Conservation (phyloP, 495 filamentous ascomycete species). For the Penicillium canescens region DNA sequence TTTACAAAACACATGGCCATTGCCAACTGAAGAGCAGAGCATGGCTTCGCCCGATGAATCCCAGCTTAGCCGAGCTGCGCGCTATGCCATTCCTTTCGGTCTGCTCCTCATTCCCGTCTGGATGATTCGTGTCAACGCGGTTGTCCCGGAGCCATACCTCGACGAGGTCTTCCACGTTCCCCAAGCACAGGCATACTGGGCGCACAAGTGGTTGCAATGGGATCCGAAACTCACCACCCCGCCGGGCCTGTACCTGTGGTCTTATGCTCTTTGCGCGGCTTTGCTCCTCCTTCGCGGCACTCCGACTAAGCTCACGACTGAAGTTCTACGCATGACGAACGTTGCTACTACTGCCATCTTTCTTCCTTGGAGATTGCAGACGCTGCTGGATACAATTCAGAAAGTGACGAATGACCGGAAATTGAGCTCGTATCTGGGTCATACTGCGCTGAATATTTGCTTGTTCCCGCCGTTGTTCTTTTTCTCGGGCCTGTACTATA, state of each 20-base stretch:
- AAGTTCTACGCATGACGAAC: slow-evolving; percentile 43
- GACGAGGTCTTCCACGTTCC: slow-evolving; percentile 96
- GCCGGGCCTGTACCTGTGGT: slow-evolving; percentile 75
- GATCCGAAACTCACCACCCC: slow-evolving; percentile 97
- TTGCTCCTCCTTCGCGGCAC: slow-evolving; percentile 36
- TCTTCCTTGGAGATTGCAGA: slow-evolving; percentile 47
- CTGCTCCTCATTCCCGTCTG: slow-evolving; percentile 40
- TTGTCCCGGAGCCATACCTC: slow-evolving; percentile 79
- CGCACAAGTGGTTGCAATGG: slow-evolving; percentile 73
- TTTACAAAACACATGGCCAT: background rate
- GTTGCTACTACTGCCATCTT: slow-evolving; percentile 35
- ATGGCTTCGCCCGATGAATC: slow-evolving; percentile 41
- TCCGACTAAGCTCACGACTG: slow-evolving; percentile 39
- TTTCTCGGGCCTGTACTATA: slow-evolving; percentile 93
- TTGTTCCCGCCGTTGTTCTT: slow-evolving; percentile 93
- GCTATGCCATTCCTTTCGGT: slow-evolving; percentile 44
- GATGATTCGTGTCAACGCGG: slow-evolving; percentile 38
- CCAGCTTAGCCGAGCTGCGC: slow-evolving; percentile 39
- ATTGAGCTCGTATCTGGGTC: slow-evolving; percentile 44
- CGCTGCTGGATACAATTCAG: slow-evolving; percentile 36
- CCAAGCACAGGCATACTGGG: slow-evolving; percentile 86
- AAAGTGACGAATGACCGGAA: slow-evolving; percentile 39
- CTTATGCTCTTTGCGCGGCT: slow-evolving; percentile 43
- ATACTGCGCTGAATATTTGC: slow-evolving; percentile 76
- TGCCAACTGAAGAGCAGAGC: slow-evolving; percentile 18